Conservation (phyloP, 2,329 filamentous ascomycete species). For the Esteya vermicola region DNA sequence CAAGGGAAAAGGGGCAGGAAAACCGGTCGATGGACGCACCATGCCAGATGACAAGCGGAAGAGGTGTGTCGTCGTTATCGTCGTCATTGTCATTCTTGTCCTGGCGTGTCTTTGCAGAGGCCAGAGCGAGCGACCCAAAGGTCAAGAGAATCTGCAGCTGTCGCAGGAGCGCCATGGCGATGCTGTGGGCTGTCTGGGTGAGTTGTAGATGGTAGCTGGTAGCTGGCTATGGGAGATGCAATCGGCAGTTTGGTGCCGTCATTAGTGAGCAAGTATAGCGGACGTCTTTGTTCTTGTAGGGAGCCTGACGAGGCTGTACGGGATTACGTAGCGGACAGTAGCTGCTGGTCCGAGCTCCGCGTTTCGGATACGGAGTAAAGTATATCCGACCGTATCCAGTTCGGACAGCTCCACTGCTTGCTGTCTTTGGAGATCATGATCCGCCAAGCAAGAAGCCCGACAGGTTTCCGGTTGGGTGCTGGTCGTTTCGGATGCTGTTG, state of each 20-base stretch:
- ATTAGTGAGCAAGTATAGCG: no score
- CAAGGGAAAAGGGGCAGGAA: not conserved
- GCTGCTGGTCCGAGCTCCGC: not conserved
- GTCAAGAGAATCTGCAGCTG: constrained; percentile 15
- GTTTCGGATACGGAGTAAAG: not conserved
- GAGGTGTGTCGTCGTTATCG: constrained; percentile 45
- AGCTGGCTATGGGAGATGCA: no score
- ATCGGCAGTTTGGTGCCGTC: no score
- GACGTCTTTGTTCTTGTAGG: no score
- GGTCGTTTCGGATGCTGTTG: no score
- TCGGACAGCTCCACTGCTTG: no score
- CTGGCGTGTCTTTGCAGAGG: constrained; percentile 16
- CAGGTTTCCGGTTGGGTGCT: no score
- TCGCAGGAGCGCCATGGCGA: constrained; percentile 15
- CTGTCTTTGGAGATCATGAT: no score
- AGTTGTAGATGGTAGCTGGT: not conserved
- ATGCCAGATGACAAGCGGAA: constrained; percentile 93
- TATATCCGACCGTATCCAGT: not conserved
- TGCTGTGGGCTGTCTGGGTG: not conserved
- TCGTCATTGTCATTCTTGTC: constrained; percentile 12
- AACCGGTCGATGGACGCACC: constrained; percentile 22
- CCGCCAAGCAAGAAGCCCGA: no score
- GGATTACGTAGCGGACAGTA: not conserved
- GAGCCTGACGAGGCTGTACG: no score
- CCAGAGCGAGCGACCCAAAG: constrained; percentile 18